Evolutionary conservation across 441 rosid genomes (phyloP).

Genomic region (Macaranga tanarius): DNA sequence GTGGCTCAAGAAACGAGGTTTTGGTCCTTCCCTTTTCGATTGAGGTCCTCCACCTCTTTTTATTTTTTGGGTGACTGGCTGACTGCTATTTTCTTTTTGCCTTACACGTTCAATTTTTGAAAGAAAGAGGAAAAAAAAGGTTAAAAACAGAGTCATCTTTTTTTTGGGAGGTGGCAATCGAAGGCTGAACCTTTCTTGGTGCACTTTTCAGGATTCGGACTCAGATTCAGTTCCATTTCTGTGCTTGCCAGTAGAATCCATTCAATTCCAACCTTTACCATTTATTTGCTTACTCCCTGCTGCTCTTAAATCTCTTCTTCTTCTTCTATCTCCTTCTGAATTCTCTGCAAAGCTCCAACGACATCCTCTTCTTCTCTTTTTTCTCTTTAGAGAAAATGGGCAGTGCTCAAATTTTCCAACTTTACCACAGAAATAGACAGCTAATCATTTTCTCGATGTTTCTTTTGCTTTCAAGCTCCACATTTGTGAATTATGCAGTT

Average conservation of each 20-base stretch:
- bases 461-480: slow-evolving; percentile 37
- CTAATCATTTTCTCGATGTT: slow-evolving; percentile 36
- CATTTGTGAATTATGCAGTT: slow-evolving; percentile 30
- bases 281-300: slow-evolving; percentile 10
- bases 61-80: slow-evolving; percentile 6
- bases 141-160: slow-evolving; percentile 10
- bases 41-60: slow-evolving; percentile 34
- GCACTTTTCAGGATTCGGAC: slow-evolving; percentile 33
- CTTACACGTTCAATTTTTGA: slow-evolving; percentile 31
- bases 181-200: slow-evolving; percentile 23
- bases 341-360: slow-evolving; percentile 7
- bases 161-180: slow-evolving; percentile 31
- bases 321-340: not conserved
- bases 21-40: slow-evolving; percentile 38
- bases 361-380: slow-evolving; percentile 12
- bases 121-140: not conserved
- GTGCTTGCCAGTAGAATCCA: slow-evolving; percentile 6
- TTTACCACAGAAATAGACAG: slow-evolving; percentile 30
- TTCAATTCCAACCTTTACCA: slow-evolving; percentile 23
- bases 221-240: slow-evolving; percentile 28
- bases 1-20: slow-evolving; percentile 46
- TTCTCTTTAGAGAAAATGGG: slow-evolving; percentile 36
- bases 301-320: not conserved
- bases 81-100: slow-evolving; percentile 28
- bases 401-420: slow-evolving; percentile 29